Base-by-base conservation (phyloP, 2,329 filamentous ascomycete genomes). In the Biscogniauxia mediterranea region DNA sequence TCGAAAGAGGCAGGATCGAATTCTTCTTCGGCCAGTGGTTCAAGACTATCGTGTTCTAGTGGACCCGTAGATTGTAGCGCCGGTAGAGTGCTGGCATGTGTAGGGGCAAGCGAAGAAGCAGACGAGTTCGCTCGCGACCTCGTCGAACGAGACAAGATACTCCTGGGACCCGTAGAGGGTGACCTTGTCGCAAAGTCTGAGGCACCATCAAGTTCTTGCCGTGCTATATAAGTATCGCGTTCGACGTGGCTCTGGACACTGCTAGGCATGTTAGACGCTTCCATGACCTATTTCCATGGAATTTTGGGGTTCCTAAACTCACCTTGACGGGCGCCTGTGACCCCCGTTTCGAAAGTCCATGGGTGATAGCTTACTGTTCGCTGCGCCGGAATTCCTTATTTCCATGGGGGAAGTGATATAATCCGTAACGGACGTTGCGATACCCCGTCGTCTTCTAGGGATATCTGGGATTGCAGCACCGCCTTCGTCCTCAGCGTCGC, bases 1-100 rank as follows among this genome's bases (percentile, higher is more conserved):
- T 78, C 73, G 52, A 78, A 78, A 7, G 74, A 78, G n/a, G 72
- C 67, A 2, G 74, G 73, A 38, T 76, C 73, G n/a, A 75, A 63
- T 21, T 78, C 76, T 54, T 77, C 73, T 28, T 73, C 72, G 13
- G 61, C 68, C 5, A 78, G 66, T 6, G 77, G 76, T 42, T 76
- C 73, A 6, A 78, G 70, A 11, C 70, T 70, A 21, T 77, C 72
- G 8, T 72, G 61, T 8, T 72, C 69, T 15, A 62, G 61, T 7
- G 64, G 60, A 21, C 65, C 67, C 9, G 69, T 68, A 25, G 64
- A 71, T 59, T 73, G 73, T 38, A 73, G 65, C 15, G 63, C 63
- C 7, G 64, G 62, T 8, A 73, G 59, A 8, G 60, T 38, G 28
- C 57, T 61, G 8, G 53, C 61, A 15, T 57, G 57, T 6, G 54